phyloP scores from a whole-genome alignment of 2,329 filamentous ascomycete genomes.

The Rhytidhysteron rufulum region DNA sequence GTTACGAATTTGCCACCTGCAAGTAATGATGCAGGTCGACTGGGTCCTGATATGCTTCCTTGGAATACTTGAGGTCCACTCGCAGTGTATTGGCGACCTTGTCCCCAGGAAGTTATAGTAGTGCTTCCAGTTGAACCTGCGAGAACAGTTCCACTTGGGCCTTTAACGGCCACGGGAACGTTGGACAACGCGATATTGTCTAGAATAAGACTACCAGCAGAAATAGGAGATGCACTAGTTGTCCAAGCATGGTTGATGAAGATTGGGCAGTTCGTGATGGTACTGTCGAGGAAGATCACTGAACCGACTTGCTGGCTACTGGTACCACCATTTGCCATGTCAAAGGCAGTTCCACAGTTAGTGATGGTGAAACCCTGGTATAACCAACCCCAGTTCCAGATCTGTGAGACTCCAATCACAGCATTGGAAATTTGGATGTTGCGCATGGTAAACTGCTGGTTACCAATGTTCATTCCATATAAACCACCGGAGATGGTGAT shows the following conservation, averaged over 20 bases:
- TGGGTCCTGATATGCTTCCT: slow-evolving; percentile 43
- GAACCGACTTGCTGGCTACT: slow-evolving; percentile 49
- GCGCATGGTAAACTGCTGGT: slow-evolving; percentile 56
- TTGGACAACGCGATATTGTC: slow-evolving; percentile 49
- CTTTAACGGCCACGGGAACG: slow-evolving; percentile 29
- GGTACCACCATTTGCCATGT: slow-evolving; percentile 39
- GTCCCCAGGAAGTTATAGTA: slow-evolving; percentile 32
- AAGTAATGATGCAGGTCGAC: slow-evolving; percentile 47
- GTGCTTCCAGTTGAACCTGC: slow-evolving; percentile 22
- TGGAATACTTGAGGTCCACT: slow-evolving; percentile 45
- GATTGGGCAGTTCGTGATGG: slow-evolving; percentile 47
- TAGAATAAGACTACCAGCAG: slow-evolving; percentile 51
- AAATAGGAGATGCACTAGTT: slow-evolving; percentile 35
- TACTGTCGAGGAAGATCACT: slow-evolving; percentile 55
- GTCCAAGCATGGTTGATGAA: slow-evolving; percentile 48
- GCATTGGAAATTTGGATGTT: slow-evolving; percentile 53
- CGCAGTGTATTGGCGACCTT: slow-evolving; percentile 33
- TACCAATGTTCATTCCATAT: slow-evolving; percentile 43
- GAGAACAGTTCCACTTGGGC: slow-evolving; percentile 25
- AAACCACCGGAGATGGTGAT: slow-evolving; percentile 43
- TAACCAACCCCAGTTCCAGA: slow-evolving; percentile 61
- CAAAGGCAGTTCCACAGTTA: slow-evolving; percentile 53
- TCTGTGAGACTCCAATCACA: slow-evolving; percentile 53
- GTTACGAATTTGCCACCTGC: slow-evolving; percentile 43
- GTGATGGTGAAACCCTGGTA: slow-evolving; percentile 50